Base-by-base conservation (phyloP, 2,329 filamentous ascomycete species). In the Calonectria pseudoreteaudii region DNA sequence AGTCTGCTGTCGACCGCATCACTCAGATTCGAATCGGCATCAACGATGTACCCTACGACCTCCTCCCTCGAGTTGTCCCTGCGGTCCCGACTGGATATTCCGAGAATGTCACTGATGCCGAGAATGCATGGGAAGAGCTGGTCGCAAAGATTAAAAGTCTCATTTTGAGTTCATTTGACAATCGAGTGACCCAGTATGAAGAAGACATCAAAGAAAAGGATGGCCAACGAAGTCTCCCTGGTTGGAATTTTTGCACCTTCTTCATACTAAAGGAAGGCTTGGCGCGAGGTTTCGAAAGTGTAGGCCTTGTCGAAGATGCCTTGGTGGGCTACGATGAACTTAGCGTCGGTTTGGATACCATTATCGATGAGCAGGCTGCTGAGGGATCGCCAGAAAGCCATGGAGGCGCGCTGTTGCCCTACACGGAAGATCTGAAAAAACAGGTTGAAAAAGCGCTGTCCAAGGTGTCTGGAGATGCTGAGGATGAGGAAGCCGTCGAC, bases 241-340 rank as follows among this genome's bases (percentile, higher is more conserved):
- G 97, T 0, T 99, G 97, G 97, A 99, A 99, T 82, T 99, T 99
- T 82, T 98, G 97, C 85, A 99, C 97, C 0, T 99, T 99, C 83
- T 99, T 99, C 83, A 96, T 99, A 20, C 89, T 99, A 11, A 99
- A 99, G 81, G 97, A 99, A 84, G 97, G 97, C 0, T 87, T 99
- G 44, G 96, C 97, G 1, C 91, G 95, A 77, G 97, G 96, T 0
- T 98, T 99, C 78, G 97, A 99, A 84, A 98, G 95, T 82, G 96
- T 98, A 4, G 97, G 97, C 0, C 88, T 99, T 13, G 95, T 98
- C 11, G 97, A 99, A 81, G 97, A 99, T 88, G 96, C 97, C 4
- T 86, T 99, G 49, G 94, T 97, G 6, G 95, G 95, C 18, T 99
- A 99, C 79, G 97, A 98, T 83, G 96, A 99, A 86, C 91, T 99